Evolutionary conservation across 2,329 filamentous ascomycete genomes (phyloP).

Genomic region (Sclerotinia nivalis): DNA sequence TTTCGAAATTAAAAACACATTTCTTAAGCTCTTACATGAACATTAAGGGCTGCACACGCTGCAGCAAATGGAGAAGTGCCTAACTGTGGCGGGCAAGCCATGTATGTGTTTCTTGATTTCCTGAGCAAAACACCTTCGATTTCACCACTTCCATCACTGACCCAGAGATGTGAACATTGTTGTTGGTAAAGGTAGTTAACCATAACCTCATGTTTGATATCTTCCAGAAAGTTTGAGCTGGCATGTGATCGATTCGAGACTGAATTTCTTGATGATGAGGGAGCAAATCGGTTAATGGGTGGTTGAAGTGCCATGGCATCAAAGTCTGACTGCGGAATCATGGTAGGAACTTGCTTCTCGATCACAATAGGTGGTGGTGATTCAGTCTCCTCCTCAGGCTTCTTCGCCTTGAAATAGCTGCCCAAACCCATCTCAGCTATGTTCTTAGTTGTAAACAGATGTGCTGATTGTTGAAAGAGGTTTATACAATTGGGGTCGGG

Average conservation of each 20-base stretch:
- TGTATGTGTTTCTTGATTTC: conserved; percentile 67
- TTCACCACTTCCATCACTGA: conserved; percentile 66
- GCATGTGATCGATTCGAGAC: conserved; percentile 48
- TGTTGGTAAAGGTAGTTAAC: conserved; percentile 81
- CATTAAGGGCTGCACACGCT: conserved; percentile 68
- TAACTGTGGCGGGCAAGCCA: conserved; percentile 69
- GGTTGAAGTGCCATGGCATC: conserved; percentile 53
- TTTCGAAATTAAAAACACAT: background rate
- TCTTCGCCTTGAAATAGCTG: conserved; percentile 62
- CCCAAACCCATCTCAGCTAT: conserved; percentile 57
- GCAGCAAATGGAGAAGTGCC: conserved; percentile 62
- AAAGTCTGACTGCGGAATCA: conserved; percentile 32
- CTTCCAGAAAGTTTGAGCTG: conserved; percentile 62
- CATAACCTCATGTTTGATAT: conserved; percentile 81
- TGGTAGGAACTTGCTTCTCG: conserved; percentile 43
- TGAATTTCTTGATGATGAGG: conserved; percentile 55
- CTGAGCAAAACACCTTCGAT: conserved; percentile 72
- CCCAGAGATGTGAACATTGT: conserved; percentile 73
- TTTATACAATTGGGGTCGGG: background rate
- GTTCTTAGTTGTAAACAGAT: conserved; percentile 22
- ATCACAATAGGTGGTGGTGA: conserved; percentile 46
- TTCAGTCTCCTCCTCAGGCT: conserved; percentile 40
- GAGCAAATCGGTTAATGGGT: conserved; percentile 51
- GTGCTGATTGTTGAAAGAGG: background rate
- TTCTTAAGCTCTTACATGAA: conserved; percentile 55